Evolutionary conservation across 75 land plant species (phyloP).

Genomic region (Pseudotsuga menziesii): DNA sequence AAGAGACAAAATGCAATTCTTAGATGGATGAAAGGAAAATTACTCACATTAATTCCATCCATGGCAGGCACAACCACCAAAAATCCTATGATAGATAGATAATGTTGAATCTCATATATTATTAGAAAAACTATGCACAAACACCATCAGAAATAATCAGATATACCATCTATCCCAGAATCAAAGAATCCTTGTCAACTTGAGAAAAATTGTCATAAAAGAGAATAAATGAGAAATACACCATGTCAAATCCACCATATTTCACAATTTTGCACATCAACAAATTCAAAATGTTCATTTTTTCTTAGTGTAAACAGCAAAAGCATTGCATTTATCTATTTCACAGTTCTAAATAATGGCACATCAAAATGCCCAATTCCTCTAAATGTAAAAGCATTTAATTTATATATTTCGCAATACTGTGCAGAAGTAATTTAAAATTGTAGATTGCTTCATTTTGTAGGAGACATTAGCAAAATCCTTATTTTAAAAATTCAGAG

Average conservation of each 20-base stretch:
- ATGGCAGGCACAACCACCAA: slow-evolving; percentile 89
- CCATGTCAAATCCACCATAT: too few relatives aligned
- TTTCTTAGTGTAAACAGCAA: too few relatives aligned
- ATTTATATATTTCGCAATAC: not conserved
- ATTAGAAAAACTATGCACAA: slow-evolving; percentile 51
- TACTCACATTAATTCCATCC: slow-evolving; percentile 94
- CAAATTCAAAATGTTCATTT: too few relatives aligned
- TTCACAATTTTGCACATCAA: too few relatives aligned
- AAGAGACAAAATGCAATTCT: not conserved
- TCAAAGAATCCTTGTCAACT: not conserved
- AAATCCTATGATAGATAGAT: slow-evolving; percentile 78
- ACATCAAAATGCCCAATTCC: too few relatives aligned
- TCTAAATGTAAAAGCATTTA: too few relatives aligned
- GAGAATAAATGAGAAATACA: not conserved
- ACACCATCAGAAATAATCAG: not conserved
- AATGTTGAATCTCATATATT: slow-evolving; percentile 81
- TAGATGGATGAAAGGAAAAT: not conserved
- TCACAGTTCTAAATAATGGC: too few relatives aligned
- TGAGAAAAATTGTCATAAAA: not conserved
- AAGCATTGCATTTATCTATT: too few relatives aligned
- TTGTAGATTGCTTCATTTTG: not conserved
- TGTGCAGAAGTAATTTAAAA: not conserved
- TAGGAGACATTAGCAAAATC: not conserved
- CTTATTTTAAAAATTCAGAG: not conserved
- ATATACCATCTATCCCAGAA: not conserved